Conservation (phyloP, 2,329 filamentous ascomycete species). For the Cladosporium sp. region DNA sequence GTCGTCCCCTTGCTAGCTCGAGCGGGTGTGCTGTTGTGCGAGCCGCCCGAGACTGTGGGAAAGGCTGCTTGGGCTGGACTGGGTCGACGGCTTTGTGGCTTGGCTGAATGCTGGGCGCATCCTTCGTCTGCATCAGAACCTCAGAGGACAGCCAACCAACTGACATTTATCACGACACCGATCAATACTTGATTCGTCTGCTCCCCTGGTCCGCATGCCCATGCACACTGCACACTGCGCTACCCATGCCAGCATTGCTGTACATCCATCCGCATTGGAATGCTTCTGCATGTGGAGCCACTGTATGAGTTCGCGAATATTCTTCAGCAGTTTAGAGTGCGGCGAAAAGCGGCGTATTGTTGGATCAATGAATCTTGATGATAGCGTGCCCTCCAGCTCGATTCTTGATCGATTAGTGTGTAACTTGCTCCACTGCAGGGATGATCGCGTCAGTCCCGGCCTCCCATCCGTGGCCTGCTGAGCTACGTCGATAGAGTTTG, state of each 20-base stretch:
- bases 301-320: not conserved
- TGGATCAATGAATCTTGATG: not conserved
- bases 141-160: not conserved
- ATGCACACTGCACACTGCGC: not conserved
- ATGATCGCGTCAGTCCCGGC: constrained; percentile 3
- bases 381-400: not conserved
- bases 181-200: not conserved
- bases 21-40: not conserved
- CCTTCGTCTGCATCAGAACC: not conserved
- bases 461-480: not conserved
- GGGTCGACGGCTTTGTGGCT: not conserved
- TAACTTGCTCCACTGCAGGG: not conserved
- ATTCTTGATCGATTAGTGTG: not conserved
- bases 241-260: not conserved
- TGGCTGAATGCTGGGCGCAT: not conserved
- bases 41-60: not conserved
- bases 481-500: constrained; percentile 1
- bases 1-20: constrained; percentile 1
- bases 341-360: not conserved
- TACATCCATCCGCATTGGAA: not conserved
- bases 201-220: not conserved
- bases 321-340: not conserved
- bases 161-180: not conserved
- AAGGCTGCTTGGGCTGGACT: not conserved
- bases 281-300: not conserved